Percentiles rank a stretch among this genome's conserved stretches.
Evolutionary conservation across 2,329 filamentous ascomycete genomes (phyloP).

Genomic region (Curvularia verruculosa): DNA sequence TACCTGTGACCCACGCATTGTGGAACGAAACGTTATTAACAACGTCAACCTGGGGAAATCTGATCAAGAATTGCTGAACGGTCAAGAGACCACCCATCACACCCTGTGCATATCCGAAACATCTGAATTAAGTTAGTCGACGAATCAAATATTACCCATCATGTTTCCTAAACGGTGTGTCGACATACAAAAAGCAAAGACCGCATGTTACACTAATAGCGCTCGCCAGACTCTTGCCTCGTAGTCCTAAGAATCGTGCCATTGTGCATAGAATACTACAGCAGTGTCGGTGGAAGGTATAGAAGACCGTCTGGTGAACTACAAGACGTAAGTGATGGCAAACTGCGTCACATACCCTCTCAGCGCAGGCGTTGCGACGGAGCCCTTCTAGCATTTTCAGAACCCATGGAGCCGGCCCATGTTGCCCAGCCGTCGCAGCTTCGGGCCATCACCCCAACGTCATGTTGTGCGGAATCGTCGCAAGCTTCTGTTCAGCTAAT

Average conservation of each 20-base stretch:
- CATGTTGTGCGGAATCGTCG: slow-evolving; percentile 6
- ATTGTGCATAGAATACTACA: slow-evolving; percentile 16
- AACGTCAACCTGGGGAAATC: slow-evolving; percentile 37
- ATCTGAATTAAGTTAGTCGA: slow-evolving; percentile 35
- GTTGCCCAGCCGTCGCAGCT: slow-evolving; percentile 6
- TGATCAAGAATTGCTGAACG: slow-evolving; percentile 63
- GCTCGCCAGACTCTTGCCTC: slow-evolving; percentile 27
- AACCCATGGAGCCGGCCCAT: slow-evolving; percentile 3
- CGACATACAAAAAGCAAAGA: slow-evolving; percentile 36
- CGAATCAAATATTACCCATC: neutral
- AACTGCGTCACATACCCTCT: neutral
- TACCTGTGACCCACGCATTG: slow-evolving; percentile 37
- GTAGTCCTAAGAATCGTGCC: slow-evolving; percentile 32
- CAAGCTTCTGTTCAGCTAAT: slow-evolving; percentile 10
- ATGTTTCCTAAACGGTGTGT: neutral
- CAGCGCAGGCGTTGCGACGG: neutral
- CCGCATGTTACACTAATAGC: slow-evolving; percentile 36
- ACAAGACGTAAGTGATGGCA: neutral
- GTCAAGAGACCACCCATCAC: slow-evolving; percentile 74
- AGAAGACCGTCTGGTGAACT: neutral
- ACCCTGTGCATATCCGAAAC: slow-evolving; percentile 68
- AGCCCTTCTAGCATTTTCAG: slow-evolving; percentile 1
- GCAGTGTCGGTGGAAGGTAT: neutral
- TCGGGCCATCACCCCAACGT: slow-evolving; percentile 12
- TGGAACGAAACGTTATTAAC: slow-evolving; percentile 27